A percentile compares a stretch with the other conserved stretches of the same genome.
phyloP scores from a whole-genome alignment of 306 rosid genomes.

The Glycyrrhiza uralensis region DNA sequence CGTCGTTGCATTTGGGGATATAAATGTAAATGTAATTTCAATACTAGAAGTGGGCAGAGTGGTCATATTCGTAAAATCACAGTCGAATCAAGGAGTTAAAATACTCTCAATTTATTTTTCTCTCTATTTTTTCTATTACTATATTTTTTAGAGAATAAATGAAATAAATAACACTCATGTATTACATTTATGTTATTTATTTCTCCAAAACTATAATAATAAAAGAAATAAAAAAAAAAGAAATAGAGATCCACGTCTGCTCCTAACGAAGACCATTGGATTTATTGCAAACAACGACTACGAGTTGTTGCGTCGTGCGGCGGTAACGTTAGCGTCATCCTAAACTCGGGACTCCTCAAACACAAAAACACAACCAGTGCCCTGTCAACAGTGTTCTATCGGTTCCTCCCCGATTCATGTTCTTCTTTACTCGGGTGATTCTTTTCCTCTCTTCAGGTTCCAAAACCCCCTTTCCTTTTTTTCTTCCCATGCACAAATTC shows the following conservation, averaged over 20 bases:
- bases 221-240: no score
- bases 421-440: constrained; percentile 11
- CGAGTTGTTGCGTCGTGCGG: not conserved
- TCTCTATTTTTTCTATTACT: no score
- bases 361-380: not conserved
- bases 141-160: no score
- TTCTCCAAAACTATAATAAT: no score
- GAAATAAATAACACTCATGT: no score
- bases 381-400: not conserved
- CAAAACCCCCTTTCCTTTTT: not conserved
- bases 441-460: constrained; percentile 28
- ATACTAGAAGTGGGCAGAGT: no score
- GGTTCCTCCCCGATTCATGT: constrained; percentile 15
- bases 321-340: not conserved
- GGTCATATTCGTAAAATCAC: not conserved
- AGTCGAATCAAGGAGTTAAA: not conserved
- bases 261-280: not conserved
- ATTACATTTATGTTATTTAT: no score
- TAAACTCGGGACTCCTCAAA: not conserved
- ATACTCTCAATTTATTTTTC: no score
- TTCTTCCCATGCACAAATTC: not conserved
- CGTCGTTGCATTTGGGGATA: no score
- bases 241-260: no score
- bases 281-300: not conserved
- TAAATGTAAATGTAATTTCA: no score